Conservation (phyloP, 306 rosid genomes). For the Inga oerstediana region DNA sequence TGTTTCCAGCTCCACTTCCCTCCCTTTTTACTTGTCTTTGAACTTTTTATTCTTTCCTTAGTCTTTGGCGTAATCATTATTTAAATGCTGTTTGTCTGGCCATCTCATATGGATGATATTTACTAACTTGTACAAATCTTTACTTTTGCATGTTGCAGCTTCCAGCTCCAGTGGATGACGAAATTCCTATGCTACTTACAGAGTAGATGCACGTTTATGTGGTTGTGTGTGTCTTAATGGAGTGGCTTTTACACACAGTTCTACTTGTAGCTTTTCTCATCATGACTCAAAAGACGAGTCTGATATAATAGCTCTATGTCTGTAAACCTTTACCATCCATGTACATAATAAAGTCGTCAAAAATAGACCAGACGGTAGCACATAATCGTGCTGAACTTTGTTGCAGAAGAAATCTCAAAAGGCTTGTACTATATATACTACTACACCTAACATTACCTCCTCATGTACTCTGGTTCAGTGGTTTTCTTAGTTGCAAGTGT, state of each 20-base stretch:
- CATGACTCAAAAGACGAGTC: conserved; percentile 34
- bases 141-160: conserved; percentile 65
- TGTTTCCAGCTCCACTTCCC: neutral
- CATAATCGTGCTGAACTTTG: neutral
- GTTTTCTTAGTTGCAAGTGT: neutral
- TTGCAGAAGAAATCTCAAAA: neutral
- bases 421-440: neutral
- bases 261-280: conserved; percentile 24
- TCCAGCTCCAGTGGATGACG: conserved; percentile 57
- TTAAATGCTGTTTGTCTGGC: neutral
- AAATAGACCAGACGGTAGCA: conserved; percentile 7
- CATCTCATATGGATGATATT: neutral
- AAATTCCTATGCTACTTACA: conserved; percentile 78
- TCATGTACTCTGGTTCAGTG: neutral
- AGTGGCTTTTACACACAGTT: conserved; percentile 36
- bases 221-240: conserved; percentile 15
- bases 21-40: neutral
- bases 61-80: neutral
- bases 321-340: conserved; percentile 14
- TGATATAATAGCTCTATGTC: conserved; percentile 26
- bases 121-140: conserved; percentile 31
- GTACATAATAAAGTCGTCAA: conserved; percentile 32
- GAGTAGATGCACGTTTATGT: conserved; percentile 53
- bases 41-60: neutral
- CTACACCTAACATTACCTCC: neutral